A percentile compares a stretch with the other conserved stretches of the same genome.
phyloP scores from a whole-genome alignment of 495 filamentous ascomycete genomes.

The Pyrenula aspistea region DNA sequence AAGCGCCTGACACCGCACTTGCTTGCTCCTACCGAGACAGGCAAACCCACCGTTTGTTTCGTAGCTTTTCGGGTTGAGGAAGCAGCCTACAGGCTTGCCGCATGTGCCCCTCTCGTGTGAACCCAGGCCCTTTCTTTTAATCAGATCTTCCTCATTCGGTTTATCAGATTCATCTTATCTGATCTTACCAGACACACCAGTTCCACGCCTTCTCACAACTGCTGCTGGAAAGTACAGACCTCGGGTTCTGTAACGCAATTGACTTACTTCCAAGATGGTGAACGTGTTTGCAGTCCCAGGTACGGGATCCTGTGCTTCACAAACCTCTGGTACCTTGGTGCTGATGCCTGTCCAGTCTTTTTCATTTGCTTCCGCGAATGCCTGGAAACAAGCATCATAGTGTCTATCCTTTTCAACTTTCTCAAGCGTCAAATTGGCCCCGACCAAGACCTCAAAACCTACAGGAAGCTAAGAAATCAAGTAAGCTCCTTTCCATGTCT shows the following conservation, averaged over 20 bases:
- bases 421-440: slow-evolving; percentile 65
- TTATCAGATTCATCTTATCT: slow-evolving; percentile 9
- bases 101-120: too few relatives aligned
- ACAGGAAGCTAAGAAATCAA: slow-evolving; percentile 62
- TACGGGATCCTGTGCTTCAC: slow-evolving; percentile 30
- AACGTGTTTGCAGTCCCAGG: slow-evolving; percentile 30
- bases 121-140: slow-evolving; percentile 7
- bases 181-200: neutral
- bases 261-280: slow-evolving; percentile 14
- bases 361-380: slow-evolving; percentile 82
- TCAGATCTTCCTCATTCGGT: slow-evolving; percentile 16
- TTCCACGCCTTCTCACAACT: neutral
- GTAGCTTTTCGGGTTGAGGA: too few relatives aligned
- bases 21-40: too few relatives aligned
- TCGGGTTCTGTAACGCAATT: too few relatives aligned
- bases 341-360: slow-evolving; percentile 38
- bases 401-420: slow-evolving; percentile 72
- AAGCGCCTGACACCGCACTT: too few relatives aligned
- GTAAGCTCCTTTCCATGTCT: slow-evolving; percentile 23
- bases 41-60: too few relatives aligned
- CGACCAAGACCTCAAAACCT: slow-evolving; percentile 37
- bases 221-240: too few relatives aligned
- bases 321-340: too few relatives aligned
- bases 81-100: too few relatives aligned
- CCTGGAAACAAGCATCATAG: slow-evolving; percentile 67